Base-by-base conservation (phyloP, 768 basidiomycete genomes). In the Lactifluus rugatus region DNA sequence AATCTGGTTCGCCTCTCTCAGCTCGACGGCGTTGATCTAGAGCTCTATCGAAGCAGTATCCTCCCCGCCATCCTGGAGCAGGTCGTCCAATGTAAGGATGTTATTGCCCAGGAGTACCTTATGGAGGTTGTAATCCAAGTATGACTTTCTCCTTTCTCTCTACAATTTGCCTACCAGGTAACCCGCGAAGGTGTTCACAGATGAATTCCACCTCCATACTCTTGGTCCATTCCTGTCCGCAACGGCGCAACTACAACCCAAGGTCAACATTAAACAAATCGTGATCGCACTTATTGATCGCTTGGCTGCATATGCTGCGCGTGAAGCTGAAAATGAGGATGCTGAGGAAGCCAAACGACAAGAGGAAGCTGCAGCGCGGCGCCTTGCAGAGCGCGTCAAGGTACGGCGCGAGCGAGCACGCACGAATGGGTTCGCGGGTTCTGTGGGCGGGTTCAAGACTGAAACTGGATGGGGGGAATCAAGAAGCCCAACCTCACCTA, bases 81-180 rank as follows among this genome's bases (percentile, higher is more conserved):
- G 71, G 89, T 98, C 52, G 95, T 98, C 59, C 95, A 87, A 67
- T 98, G 96, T 74, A 95, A 96, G 70, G 96, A 99, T 68, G 89
- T 94, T 46, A 98, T 98, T 60, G 96, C 96, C 0, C 96, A 99
- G 70, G 96, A 98, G 69, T 99, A 99, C 71, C 71, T 98, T 47
- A 98, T 98, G 96, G 96, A 99, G 71, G 96, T 98, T 10, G 93
- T 99, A 61, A 99, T 99, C 64, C 96, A 99, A 78, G 92, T 89
- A 58, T 36, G 79, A 67, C 42, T 48, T 14, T 1, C 36, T 48
- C 36, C 23, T 10, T 41, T 46, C 5, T 42, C 47, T 32, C 32
- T 19, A 39, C 9, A n/a, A 42, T 37, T 44, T 26, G 41, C 42
- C n/a, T 4, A 59, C 53, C 17, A 28, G 25, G 21, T n/a, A n/a